These are phyloP conservation scores for Aspergillus cristatus DNA, from an alignment of 495 filamentous ascomycete species.

Conservation along the genomic window DNA sequence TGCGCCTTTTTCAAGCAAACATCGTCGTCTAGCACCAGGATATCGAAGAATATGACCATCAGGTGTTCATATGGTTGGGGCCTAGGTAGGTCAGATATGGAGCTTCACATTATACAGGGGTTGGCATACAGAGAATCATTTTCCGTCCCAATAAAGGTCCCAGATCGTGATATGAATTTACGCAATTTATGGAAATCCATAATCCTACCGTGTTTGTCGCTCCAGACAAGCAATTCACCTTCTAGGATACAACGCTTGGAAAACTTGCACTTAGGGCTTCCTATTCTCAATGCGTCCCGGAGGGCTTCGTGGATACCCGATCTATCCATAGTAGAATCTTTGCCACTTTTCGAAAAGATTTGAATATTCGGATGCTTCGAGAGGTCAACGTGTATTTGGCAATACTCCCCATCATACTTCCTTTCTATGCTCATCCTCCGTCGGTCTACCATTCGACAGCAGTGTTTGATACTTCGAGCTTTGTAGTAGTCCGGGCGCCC, in stretches of 20 bases:
- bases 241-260: conserved; percentile 63
- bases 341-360: conserved; percentile 87
- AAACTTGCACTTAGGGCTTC: conserved; percentile 45
- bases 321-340: conserved; percentile 72
- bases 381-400: conserved; percentile 75
- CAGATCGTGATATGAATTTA: conserved; percentile 68
- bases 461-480: conserved; percentile 68
- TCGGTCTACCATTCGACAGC: conserved; percentile 49
- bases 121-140: conserved; percentile 57
- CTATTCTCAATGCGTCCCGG: conserved; percentile 48
- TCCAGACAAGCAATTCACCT: conserved; percentile 74
- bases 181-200: conserved; percentile 71
- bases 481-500: conserved; percentile 65
- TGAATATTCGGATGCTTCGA: conserved; percentile 49
- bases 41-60: conserved; percentile 77
- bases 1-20: conserved; percentile 52
- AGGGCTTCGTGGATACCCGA: conserved; percentile 44
- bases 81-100: conserved; percentile 22
- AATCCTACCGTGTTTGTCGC: conserved; percentile 49
- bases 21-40: conserved; percentile 62
- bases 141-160: conserved; percentile 55
- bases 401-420: conserved; percentile 86
- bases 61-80: conserved; percentile 63
- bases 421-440: conserved; percentile 62
- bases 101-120: background rate